Base-by-base conservation (phyloP, 1,284 basidiomycete genomes). In the Marasmius fiardii region DNA sequence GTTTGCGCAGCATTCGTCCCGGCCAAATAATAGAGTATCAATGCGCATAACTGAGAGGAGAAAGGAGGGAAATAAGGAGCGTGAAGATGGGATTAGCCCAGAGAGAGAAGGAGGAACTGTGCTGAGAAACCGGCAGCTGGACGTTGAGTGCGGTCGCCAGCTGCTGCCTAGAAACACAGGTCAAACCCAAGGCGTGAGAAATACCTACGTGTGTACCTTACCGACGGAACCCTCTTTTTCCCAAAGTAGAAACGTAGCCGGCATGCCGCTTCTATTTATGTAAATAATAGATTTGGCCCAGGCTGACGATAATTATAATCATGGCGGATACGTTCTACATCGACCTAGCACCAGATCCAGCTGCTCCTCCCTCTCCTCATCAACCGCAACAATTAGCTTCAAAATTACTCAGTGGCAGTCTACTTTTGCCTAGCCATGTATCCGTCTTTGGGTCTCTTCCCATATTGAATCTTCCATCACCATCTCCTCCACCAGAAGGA, bases 351-450 rank as follows among this genome's bases (percentile, higher is more conserved):
- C 79, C 83, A 1, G 65, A 67, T 12, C 60, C 66, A 1, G 53
- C 76, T 16, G 58, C 67, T 14, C 10, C 24, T 33, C 23, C 33
- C 48, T 56, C 60, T 8, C 18, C n/a, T 14, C 10, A 23, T 33
- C 23, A 28, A 51, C 55, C 60, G 11, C 24, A 21, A 18, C 24
- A 21, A 28, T 21, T 18, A 31, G 16, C 18, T 52, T n/a, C 37
- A 44, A 12, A 53, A 49, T 10, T 58, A 54, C 33, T 49, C 56
- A 6, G 43, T 26, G 16, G 54, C 58, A 54, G 60, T 20, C 63
- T 81, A 3, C 62, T 80, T 24, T 64, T 82, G 20, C 79, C 80
- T 5, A 63, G 71, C 1, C 79, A 81, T 63, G 80, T 81, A 18
- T 67, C 67, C 4, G 59, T 82, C 14, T 55, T 70, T 31, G 39